A percentile compares a stretch with the other conserved stretches of the same genome.
phyloP scores from a whole-genome alignment of 2,329 filamentous ascomycete genomes.

The Pseudogymnoascus sp. region DNA sequence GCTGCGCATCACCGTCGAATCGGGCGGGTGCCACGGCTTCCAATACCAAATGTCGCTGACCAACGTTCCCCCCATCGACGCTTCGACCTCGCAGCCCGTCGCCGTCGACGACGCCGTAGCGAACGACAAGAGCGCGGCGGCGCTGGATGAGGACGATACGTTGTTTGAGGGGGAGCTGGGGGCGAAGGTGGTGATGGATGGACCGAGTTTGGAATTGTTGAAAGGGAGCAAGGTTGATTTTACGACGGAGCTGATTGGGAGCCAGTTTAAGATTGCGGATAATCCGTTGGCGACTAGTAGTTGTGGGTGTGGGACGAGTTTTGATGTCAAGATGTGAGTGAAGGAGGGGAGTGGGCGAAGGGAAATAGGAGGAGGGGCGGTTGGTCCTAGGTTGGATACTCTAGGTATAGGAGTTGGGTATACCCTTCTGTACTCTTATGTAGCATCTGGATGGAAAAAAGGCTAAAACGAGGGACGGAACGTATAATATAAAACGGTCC shows the following conservation, averaged over 20 bases:
- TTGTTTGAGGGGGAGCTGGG: constrained; percentile 60
- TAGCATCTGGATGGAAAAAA: background rate
- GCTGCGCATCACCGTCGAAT: constrained; percentile 85
- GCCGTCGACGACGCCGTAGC: background rate
- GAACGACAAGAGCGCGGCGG: constrained; percentile 28
- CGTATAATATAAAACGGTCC: background rate
- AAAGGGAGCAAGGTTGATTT: constrained; percentile 95
- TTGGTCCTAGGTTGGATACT: background rate
- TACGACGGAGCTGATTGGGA: constrained; percentile 88
- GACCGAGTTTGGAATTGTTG: constrained; percentile 75
- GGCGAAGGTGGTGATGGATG: constrained; percentile 84
- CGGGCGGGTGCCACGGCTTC: constrained; percentile 93
- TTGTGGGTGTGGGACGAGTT: constrained; percentile 95
- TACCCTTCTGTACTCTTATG: background rate
- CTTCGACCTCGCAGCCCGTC: constrained; percentile 20
- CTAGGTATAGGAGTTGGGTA: background rate
- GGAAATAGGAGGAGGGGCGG: background rate
- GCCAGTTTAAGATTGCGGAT: constrained; percentile 92
- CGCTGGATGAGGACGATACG: constrained; percentile 72
- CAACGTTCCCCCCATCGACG: constrained; percentile 39
- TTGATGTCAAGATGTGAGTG: constrained; percentile 69
- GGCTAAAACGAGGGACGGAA: background rate
- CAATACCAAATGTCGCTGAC: constrained; percentile 92
- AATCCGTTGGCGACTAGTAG: constrained; percentile 88
- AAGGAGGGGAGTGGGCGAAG: constrained; percentile 26